Base-by-base conservation (phyloP, 495 filamentous ascomycete species). In the Pseudevernia furfuracea region DNA sequence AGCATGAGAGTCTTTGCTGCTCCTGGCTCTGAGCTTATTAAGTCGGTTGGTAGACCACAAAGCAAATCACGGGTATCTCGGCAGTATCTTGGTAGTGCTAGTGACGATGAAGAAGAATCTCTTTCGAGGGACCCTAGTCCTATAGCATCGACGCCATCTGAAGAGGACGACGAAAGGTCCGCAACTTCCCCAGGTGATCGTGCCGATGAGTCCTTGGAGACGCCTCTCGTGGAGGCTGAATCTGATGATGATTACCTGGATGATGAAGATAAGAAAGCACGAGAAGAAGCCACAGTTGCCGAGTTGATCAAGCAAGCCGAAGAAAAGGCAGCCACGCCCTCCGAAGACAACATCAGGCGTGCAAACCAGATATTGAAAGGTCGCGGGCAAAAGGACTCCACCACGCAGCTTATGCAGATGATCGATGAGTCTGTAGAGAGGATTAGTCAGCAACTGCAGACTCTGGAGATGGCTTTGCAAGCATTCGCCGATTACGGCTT, bases 1-100 rank as follows among this genome's bases (percentile, higher is more conserved):
- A 83, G 84, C 55, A 80, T 93, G 60, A 84, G 83, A 59, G 78
- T 83, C 46, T 96, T 97, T 77, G 81, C 86, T 53, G 92, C 92
- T 25, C 84, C 89, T 38, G 86, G 86, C 11, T 72, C 17, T 79
- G 85, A 66, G 39, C 71, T 62, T 63, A 69, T 30, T 58, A 34
- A 62, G 36, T 61, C 68, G 32, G 34, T 68, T 46, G 63, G 67
- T 28, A 48, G 56, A 30, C 23, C 63, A 58, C 49, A 56, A 34
- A 66, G 67, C 37, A 66, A 62, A 25, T 48, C 49, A 25, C 59
- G 58, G 7, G 14, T 39, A 32, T 58, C 63, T 44, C 44, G 68
- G 28, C 62, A 70, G 10, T 62, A 69, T n/a, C 39, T 39, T 11
- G 63, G 57, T 12, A 37, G 48, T 41, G 34, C 36, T 37, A 59